Conservation (phyloP, 208 protist genomes). For the Acanthamoeba healyi region DNA sequence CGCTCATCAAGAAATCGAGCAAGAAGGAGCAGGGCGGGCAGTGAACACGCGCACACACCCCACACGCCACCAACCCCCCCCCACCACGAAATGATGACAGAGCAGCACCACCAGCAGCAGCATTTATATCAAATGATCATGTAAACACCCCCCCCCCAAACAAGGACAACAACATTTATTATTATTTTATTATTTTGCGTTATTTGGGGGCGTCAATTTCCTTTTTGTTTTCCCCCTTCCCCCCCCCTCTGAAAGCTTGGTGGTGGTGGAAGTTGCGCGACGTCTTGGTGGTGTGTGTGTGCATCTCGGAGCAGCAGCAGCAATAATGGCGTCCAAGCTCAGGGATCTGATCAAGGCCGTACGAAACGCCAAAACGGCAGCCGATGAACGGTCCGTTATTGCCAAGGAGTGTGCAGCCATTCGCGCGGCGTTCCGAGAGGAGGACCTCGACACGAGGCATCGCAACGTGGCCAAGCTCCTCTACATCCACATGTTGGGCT, state of each 20-base stretch:
- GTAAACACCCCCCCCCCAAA: no score
- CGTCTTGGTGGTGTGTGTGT: no score
- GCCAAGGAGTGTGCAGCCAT: slow-evolving; percentile 97
- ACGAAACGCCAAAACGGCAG: slow-evolving; percentile 96
- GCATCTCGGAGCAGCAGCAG: no score
- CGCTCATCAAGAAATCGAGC: slow-evolving; percentile 87
- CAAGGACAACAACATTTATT: no score
- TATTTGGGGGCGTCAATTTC: no score
- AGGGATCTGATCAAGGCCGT: slow-evolving; percentile 98
- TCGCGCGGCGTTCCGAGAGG: slow-evolving; percentile 95
- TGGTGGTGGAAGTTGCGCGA: no score
- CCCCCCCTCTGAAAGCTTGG: no score
- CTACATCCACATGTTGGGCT: slow-evolving; percentile 96
- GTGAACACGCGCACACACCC: neutral
- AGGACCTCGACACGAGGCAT: slow-evolving; percentile 94
- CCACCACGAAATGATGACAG: neutral
- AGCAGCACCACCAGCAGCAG: no score
- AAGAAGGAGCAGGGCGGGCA: slow-evolving; percentile 75
- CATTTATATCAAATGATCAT: no score
- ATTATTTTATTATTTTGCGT: no score
- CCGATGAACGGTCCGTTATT: slow-evolving; percentile 97
- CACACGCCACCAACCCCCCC: neutral
- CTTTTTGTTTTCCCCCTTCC: no score
- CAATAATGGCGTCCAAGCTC: slow-evolving; percentile 91
- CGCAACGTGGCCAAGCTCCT: slow-evolving; percentile 98